Conservation (phyloP, 345 rosid genomes). For the Arabis alpina region DNA sequence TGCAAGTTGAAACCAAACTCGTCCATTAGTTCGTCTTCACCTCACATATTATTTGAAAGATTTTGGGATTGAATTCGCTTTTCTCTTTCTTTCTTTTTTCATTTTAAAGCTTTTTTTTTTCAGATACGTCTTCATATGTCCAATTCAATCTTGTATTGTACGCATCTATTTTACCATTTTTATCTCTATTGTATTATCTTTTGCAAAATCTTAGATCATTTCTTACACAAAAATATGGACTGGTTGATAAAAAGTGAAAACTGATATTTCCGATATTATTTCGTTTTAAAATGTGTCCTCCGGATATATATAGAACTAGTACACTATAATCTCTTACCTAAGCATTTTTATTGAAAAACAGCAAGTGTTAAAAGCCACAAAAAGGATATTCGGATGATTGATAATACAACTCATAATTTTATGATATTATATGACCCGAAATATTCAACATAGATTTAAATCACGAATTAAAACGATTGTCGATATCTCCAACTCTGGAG, state of each 20-base stretch:
- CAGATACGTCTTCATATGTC: too few relatives aligned
- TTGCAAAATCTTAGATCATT: too few relatives aligned
- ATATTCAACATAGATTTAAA: background rate
- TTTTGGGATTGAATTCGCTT: background rate
- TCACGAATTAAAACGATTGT: background rate
- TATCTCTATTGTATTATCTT: background rate
- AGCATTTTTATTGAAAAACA: too few relatives aligned
- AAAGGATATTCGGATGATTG: background rate
- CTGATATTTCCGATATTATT: too few relatives aligned
- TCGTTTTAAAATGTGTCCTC: too few relatives aligned
- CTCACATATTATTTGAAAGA: slow-evolving; percentile 7
- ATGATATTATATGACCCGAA: slow-evolving; percentile 16
- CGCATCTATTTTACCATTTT: background rate
- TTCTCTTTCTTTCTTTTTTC: background rate
- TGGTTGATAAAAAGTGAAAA: too few relatives aligned
- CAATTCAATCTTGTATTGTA: too few relatives aligned
- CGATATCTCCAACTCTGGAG: background rate
- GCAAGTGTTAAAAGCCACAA: background rate
- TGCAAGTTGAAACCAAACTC: slow-evolving; percentile 33
- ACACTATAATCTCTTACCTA: too few relatives aligned
- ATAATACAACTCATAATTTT: slow-evolving; percentile 5
- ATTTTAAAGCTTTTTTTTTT: too few relatives aligned
- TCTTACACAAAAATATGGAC: too few relatives aligned
- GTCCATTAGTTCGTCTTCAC: slow-evolving; percentile 24
- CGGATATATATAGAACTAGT: too few relatives aligned